Percentiles rank a stretch among this genome's conserved stretches.
These are phyloP conservation scores for Saccharum hybrid DNA, from an alignment of 202 grass and related monocot species.

Conservation along the genomic window DNA sequence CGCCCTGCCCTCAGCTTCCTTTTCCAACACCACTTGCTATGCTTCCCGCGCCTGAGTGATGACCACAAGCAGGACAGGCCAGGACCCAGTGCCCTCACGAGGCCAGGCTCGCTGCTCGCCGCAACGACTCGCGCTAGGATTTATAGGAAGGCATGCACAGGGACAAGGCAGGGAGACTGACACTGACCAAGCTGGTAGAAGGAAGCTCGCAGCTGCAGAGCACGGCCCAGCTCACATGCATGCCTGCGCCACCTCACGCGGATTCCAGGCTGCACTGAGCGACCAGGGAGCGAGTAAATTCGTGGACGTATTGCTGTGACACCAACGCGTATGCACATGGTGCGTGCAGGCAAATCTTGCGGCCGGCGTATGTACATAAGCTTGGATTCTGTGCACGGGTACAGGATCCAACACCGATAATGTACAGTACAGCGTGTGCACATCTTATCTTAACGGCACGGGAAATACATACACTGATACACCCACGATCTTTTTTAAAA, in stretches of 20 bases:
- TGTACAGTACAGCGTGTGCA: no score
- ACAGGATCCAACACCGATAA: constrained; percentile 32
- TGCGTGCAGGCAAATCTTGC: background rate
- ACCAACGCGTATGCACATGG: background rate
- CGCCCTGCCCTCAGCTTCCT: no score
- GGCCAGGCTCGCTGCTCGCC: background rate
- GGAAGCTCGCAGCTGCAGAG: constrained; percentile 11
- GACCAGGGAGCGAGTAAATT: constrained; percentile 1
- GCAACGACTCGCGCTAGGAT: background rate
- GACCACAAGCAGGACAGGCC: background rate
- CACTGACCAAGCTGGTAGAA: background rate
- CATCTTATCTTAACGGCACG: no score
- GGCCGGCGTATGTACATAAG: background rate
- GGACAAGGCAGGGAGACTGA: no score
- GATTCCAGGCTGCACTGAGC: no score
- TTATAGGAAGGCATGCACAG: constrained; percentile 31
- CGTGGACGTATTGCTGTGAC: background rate
- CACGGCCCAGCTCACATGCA: constrained; percentile 41
- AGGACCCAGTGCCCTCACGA: background rate
- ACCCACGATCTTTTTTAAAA: no score
- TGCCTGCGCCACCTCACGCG: background rate
- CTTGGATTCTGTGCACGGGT: background rate
- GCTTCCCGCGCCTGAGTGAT: background rate
- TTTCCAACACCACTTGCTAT: background rate
- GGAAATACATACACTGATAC: background rate